Base-by-base conservation (phyloP, 1,139 yeast species). In the Zygosaccharomyces sapae region DNA sequence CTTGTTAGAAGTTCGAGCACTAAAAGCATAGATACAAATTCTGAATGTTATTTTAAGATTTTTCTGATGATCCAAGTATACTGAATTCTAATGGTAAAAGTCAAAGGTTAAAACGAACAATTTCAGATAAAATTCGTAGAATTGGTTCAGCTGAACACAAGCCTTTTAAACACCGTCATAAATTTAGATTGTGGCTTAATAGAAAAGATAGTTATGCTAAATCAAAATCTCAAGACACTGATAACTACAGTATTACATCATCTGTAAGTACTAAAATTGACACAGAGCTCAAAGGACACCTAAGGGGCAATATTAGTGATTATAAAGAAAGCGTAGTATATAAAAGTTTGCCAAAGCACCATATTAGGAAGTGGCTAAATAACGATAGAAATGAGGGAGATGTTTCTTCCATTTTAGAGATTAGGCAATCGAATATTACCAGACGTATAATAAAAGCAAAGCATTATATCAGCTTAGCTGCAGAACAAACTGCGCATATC, bases 391-490 rank as follows among this genome's bases (percentile, higher is more conserved):
- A 39, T n/a, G 30, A 43, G 31, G 44, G 36, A 22, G 25, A 22
- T 22, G 25, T 22, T 22, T 22, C 43, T n/a, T 45, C 43, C 18
- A 43, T 48, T 9, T 25, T 44, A 16, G 49, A 48, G 12, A 34
- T 43, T 5, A 44, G 49, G 33, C 42, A 43, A 6, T 45, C 51
- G 10, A 43, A 38, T 12, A 37, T 46, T 13, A 45, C 49, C 10
- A 31, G 47, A 8, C 45, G 47, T 9, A 48, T 48, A 24, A 33
- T 43, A 9, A 44, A 43, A 6, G 43, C 49, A 16, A 41, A 47
- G 25, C 25, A 41, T 19, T 27, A 36, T 20, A 46, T 46, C 5
- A 29, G 34, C 20, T 33, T 40, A 9, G 47, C 44, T 18, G 51
- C 51, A 7, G 20, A 24, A 12, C 47, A 48, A 27, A 47, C 51